Conservation (phyloP, 23 red algal genomes). For the Chondrus crispus region DNA sequence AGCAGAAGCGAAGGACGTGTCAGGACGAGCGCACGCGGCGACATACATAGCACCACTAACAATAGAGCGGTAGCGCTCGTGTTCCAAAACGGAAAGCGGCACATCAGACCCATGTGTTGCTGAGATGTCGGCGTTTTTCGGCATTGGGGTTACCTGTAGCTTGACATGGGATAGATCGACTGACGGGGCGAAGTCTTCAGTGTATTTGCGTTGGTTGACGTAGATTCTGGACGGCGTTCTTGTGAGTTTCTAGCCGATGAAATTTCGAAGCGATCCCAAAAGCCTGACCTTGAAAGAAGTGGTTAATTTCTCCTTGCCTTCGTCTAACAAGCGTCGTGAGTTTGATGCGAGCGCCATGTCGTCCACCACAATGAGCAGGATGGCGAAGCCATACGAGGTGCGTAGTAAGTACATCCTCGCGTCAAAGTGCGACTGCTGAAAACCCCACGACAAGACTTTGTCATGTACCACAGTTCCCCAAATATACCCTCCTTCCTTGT, state of each 20-base stretch:
- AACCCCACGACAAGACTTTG: neutral
- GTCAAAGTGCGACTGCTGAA: neutral
- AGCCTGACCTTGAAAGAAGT: neutral
- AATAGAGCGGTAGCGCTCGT: neutral
- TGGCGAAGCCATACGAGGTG: neutral
- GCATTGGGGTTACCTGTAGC: neutral
- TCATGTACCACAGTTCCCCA: neutral
- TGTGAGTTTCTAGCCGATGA: neutral
- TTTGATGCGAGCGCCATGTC: slow-evolving; percentile 9
- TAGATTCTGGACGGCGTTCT: neutral
- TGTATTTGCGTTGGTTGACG: neutral
- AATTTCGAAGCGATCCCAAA: neutral
- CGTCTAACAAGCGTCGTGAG: neutral
- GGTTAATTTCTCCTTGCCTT: neutral
- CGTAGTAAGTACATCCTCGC: neutral
- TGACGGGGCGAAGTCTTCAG: neutral
- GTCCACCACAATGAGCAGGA: neutral
- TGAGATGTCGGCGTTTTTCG: slow-evolving; percentile 1
- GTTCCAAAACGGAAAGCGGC: neutral
- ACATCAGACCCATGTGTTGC: neutral
- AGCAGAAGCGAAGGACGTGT: slow-evolving; percentile 3
- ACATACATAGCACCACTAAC: neutral
- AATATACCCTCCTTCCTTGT: neutral
- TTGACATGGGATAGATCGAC: neutral
- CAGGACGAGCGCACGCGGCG: neutral